Conservation (phyloP, 495 filamentous ascomycete genomes). For the Chaetomium tenue region DNA sequence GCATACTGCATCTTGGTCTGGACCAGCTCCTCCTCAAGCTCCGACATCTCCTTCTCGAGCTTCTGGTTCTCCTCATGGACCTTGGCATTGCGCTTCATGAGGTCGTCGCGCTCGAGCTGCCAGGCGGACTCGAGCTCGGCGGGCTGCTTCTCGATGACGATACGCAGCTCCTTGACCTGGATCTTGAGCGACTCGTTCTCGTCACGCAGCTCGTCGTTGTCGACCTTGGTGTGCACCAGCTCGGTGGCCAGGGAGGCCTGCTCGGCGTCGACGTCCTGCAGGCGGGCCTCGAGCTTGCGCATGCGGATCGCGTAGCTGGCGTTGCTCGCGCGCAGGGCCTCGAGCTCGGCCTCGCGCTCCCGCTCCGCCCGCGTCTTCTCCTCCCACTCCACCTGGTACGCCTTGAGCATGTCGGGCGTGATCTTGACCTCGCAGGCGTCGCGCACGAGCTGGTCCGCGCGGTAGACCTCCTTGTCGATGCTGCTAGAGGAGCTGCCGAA, state of each 20-base stretch:
- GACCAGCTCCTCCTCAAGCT: constrained; percentile 93
- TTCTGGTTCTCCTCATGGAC: constrained; percentile 90
- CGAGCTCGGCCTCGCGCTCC: constrained; percentile 81
- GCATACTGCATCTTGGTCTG: constrained; percentile 93
- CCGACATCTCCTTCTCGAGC: constrained; percentile 84
- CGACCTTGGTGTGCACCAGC: constrained; percentile 85
- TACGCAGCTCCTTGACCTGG: constrained; percentile 77
- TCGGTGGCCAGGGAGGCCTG: constrained; percentile 91
- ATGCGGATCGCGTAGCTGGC: constrained; percentile 64
- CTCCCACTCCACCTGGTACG: constrained; percentile 87
- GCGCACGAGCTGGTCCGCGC: constrained; percentile 86
- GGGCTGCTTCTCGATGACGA: constrained; percentile 84
- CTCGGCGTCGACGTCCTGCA: constrained; percentile 86
- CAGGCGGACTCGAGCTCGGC: constrained; percentile 81
- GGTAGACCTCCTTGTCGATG: constrained; percentile 91
- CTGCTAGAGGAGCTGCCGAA: constrained; percentile 83
- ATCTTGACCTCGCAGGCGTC: constrained; percentile 92
- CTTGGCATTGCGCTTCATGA: constrained; percentile 89
- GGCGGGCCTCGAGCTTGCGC: constrained; percentile 78
- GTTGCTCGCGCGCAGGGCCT: constrained; percentile 65
- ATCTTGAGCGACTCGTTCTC: constrained; percentile 80
- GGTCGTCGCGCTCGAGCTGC: constrained; percentile 81
- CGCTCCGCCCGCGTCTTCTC: constrained; percentile 75
- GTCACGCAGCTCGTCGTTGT: constrained; percentile 85
- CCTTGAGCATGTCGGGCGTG: constrained; percentile 71